A percentile compares a stretch with the other conserved stretches of the same genome.
These are phyloP conservation scores for Hypseocharis bilobata DNA, from an alignment of 441 rosid species.

Conservation along the genomic window DNA sequence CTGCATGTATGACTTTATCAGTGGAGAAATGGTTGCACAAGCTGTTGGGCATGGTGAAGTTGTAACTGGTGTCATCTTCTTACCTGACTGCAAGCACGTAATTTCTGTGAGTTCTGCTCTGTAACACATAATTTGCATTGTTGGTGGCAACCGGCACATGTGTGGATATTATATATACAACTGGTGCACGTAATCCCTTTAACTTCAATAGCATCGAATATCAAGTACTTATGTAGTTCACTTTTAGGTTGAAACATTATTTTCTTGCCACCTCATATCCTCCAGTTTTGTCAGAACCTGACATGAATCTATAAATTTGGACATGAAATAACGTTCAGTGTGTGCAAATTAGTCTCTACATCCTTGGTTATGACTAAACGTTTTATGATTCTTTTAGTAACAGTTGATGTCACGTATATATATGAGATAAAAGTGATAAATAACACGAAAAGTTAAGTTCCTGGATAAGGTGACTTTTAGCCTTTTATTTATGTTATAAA, in stretches of 20 bases:
- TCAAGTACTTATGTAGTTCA: not conserved
- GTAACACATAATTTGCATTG: constrained; percentile 13
- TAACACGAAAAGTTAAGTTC: not conserved
- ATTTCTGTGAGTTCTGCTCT: constrained; percentile 70
- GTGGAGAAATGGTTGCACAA: constrained; percentile 60
- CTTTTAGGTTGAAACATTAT: not conserved
- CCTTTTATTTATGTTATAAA: not conserved
- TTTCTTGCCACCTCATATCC: not conserved
- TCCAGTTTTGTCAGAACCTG: not conserved
- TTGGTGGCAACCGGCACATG: constrained; percentile 9
- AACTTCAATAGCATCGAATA: not conserved
- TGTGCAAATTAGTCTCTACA: not conserved
- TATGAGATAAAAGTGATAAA: not conserved
- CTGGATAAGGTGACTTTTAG: not conserved
- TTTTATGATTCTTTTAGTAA: no score
- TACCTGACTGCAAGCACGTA: constrained; percentile 79
- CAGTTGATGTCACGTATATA: no score
- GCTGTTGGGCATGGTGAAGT: constrained; percentile 76
- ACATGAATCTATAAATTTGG: not conserved
- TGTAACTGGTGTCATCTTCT: constrained; percentile 65
- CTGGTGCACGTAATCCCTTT: not conserved
- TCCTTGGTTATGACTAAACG: no score
- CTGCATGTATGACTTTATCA: constrained; percentile 52
- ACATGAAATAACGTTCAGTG: not conserved
- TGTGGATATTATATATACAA: not conserved